phyloP scores from a whole-genome alignment of 73 alveolate species.

The Paramecium sonneborni region DNA sequence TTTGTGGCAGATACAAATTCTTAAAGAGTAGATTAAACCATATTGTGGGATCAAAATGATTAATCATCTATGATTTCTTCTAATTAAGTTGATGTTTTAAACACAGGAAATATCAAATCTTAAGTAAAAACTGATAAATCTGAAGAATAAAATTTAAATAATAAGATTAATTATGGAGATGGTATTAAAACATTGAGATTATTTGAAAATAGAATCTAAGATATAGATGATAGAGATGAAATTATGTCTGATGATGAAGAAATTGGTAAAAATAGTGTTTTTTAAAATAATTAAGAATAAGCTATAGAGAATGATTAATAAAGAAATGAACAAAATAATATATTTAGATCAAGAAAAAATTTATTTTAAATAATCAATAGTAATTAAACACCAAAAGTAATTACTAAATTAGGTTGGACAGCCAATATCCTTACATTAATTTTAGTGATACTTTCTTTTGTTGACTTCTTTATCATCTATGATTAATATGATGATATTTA shows the following conservation, averaged over 20 bases:
- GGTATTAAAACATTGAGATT: conserved; percentile 10
- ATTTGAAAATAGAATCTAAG: conserved; percentile 10
- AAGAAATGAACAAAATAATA: not conserved
- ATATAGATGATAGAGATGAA: conserved; percentile 5
- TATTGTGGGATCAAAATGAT: conserved; percentile 42
- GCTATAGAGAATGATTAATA: not conserved
- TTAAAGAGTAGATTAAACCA: conserved; percentile 16
- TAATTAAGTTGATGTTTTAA: not conserved
- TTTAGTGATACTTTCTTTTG: not conserved
- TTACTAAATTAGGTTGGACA: not conserved
- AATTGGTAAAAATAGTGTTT: not conserved
- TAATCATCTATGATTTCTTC: conserved; percentile 44
- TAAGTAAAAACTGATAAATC: not conserved
- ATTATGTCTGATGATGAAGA: conserved; percentile 7
- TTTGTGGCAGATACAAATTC: conserved; percentile 34
- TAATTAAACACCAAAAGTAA: not conserved
- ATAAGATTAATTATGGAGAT: conserved; percentile 35
- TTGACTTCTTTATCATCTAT: conserved; percentile 4
- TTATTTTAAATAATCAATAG: not conserved
- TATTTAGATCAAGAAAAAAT: conserved; percentile 10
- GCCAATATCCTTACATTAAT: not conserved
- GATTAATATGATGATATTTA: not conserved
- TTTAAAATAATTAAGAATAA: conserved; percentile 35
- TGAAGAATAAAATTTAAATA: not conserved
- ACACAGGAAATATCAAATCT: not conserved